Percentiles rank a stretch among this genome's conserved stretches.
These are phyloP conservation scores for Seiridium unicorne DNA, from an alignment of 2,329 filamentous ascomycete genomes.

Conservation along the genomic window DNA sequence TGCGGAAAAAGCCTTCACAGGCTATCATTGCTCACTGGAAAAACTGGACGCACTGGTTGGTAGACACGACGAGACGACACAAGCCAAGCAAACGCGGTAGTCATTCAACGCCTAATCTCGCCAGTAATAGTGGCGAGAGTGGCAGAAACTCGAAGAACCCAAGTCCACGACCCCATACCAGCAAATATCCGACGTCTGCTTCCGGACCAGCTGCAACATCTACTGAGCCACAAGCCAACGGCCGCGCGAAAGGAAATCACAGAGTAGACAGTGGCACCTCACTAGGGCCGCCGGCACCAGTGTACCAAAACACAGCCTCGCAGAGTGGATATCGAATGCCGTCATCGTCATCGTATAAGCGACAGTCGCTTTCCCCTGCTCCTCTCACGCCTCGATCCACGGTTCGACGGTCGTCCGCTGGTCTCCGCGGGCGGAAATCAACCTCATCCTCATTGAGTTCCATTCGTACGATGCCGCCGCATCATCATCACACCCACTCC, in stretches of 20 bases:
- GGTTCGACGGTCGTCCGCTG: constrained; percentile 77
- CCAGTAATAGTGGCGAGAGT: constrained; percentile 44
- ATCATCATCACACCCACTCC: constrained; percentile 82
- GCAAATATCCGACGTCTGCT: constrained; percentile 49
- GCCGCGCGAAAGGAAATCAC: constrained; percentile 35
- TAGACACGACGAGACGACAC: constrained; percentile 55
- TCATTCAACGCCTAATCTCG: constrained; percentile 59
- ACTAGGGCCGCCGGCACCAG: constrained; percentile 24
- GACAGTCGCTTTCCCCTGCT: constrained; percentile 81
- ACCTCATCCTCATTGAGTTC: constrained; percentile 95
- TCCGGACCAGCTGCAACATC: constrained; percentile 37
- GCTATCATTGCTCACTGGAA: constrained; percentile 61
- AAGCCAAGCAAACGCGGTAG: constrained; percentile 51
- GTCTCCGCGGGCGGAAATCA: constrained; percentile 87
- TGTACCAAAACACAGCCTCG: constrained; percentile 25
- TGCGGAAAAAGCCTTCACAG: constrained; percentile 47
- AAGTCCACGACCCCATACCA: constrained; percentile 59
- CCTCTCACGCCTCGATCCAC: constrained; percentile 87
- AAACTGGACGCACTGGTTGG: constrained; percentile 63
- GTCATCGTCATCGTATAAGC: constrained; percentile 53
- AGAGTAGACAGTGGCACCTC: constrained; percentile 17
- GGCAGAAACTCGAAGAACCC: constrained; percentile 47
- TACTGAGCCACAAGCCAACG: constrained; percentile 53
- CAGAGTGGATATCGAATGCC: constrained; percentile 31
- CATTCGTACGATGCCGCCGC: constrained; percentile 79